Evolutionary conservation across 345 rosid genomes (phyloP), one percentile per base, ranked within the genome.

Genomic region (Murraya paniculata): DNA sequence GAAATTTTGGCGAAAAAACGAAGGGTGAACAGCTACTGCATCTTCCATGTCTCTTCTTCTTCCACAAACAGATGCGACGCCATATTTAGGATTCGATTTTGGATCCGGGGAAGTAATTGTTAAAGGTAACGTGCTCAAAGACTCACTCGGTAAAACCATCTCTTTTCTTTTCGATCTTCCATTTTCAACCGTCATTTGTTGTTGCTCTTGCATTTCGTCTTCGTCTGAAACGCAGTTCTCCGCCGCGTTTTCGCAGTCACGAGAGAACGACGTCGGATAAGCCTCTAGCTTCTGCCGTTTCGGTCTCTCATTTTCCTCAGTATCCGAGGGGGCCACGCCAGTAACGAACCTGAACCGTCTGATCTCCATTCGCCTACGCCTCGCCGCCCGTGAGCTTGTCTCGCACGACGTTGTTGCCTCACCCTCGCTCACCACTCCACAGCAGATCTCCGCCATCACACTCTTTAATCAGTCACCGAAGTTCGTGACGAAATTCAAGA

Each of bases 31-130:
- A 35, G 93, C 83, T 4, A 93, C 94, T 9, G 95, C 87, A 72
- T 95, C 98, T 73, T 95, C 98, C 98, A 95, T 95, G 33, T 90
- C 97, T 82, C 97, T 84, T 65, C 98, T 85, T 71, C 97, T 83
- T 9, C 98, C 98, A 68, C 98, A 91, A 4, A 91, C 92, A 0
- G 95, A 93, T 36, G 97, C 81, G 50, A 83, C 82, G 31, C 98
- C 98, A 82, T 81, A 93, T 80, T 87, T 90, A 3, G 92, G 95
- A 41, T 78, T 62, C 45, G 19, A 58, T 39, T 80, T 81, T 19
- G 76, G 39, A 62, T 71, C 56, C 27, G 14, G 61, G 57, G 18
- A 74, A 30, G 76, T 72, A 0, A 13, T 30, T 1, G 22, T 36
- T 73, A 30, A 71, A 4, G 41, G 35, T n/a, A 77, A 5, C 4